These are phyloP conservation scores for Aspergillus indologenus DNA, from an alignment of 495 filamentous ascomycete species.

Conservation along the genomic window DNA sequence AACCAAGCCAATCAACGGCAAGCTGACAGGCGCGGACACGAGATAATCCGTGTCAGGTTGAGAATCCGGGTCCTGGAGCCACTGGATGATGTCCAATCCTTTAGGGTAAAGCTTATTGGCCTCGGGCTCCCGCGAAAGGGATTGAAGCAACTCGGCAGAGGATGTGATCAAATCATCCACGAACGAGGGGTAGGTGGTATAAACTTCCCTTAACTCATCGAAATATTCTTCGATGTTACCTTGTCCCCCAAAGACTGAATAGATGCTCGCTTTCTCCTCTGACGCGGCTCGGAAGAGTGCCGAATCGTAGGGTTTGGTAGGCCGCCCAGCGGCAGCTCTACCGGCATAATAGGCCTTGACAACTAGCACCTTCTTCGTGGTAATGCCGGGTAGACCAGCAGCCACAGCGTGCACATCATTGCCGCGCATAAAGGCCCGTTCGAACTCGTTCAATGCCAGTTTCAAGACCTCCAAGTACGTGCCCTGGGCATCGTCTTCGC, in stretches of 20 bases:
- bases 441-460: slow-evolving; percentile 88
- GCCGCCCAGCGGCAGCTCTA: slow-evolving; percentile 73
- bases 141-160: slow-evolving; percentile 77
- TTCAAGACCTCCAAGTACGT: slow-evolving; percentile 86
- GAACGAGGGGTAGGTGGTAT: slow-evolving; percentile 84
- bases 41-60: slow-evolving; percentile 95
- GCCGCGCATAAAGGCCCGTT: slow-evolving; percentile 87
- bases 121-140: slow-evolving; percentile 77
- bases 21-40: slow-evolving; percentile 93
- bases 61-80: slow-evolving; percentile 80
- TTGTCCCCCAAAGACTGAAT: slow-evolving; percentile 96
- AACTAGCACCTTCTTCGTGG: slow-evolving; percentile 82
- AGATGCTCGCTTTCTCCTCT: slow-evolving; percentile 73
- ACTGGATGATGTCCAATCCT: slow-evolving; percentile 87
- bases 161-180: slow-evolving; percentile 77
- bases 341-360: slow-evolving; percentile 88
- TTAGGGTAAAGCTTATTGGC: slow-evolving; percentile 95
- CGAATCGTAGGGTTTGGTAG: slow-evolving; percentile 85
- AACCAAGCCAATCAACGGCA: slow-evolving; percentile 92
- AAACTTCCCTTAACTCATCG: slow-evolving; percentile 89
- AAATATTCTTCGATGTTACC: slow-evolving; percentile 99
- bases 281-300: slow-evolving; percentile 85
- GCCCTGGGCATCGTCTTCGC: slow-evolving; percentile 81
- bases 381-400: slow-evolving; percentile 79
- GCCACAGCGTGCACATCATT: slow-evolving; percentile 95